Evolutionary conservation across 257 asterid genomes (phyloP).

Genomic region (Eustoma russellianum): DNA sequence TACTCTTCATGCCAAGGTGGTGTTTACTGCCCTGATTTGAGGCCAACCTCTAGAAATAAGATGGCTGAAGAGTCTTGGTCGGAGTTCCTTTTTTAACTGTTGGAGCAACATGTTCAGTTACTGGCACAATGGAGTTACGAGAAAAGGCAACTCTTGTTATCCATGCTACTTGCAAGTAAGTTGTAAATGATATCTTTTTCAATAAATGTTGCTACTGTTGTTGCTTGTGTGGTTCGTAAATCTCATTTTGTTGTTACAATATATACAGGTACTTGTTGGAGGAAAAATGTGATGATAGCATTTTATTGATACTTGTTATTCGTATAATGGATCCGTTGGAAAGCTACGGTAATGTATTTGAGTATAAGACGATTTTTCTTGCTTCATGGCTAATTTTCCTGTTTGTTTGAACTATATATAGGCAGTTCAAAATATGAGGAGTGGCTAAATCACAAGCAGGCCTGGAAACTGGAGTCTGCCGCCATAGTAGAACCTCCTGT

Average conservation of each 20-base stretch:
- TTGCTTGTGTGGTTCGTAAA: slow-evolving; percentile 8
- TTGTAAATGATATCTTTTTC: neutral
- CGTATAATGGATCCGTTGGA: slow-evolving; percentile 89
- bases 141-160: slow-evolving; percentile 78
- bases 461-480: slow-evolving; percentile 92
- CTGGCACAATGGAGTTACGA: slow-evolving; percentile 81
- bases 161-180: slow-evolving; percentile 85
- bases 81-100: slow-evolving; percentile 63
- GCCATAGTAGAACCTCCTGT: slow-evolving; percentile 88
- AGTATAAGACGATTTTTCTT: neutral
- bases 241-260: slow-evolving; percentile 16
- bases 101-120: slow-evolving; percentile 88
- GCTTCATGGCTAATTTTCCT: slow-evolving; percentile 7
- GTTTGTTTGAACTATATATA: slow-evolving; percentile 18
- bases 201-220: slow-evolving; percentile 4
- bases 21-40: slow-evolving; percentile 95
- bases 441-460: slow-evolving; percentile 91
- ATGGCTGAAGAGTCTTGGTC: slow-evolving; percentile 53
- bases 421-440: slow-evolving; percentile 97
- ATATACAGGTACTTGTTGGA: slow-evolving; percentile 72
- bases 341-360: slow-evolving; percentile 61
- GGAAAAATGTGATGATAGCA: slow-evolving; percentile 98
- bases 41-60: slow-evolving; percentile 63
- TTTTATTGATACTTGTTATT: slow-evolving; percentile 73
- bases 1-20: slow-evolving; percentile 96